Conservation (phyloP, 148 eudicot species). For the Vaccinium darrowii region DNA sequence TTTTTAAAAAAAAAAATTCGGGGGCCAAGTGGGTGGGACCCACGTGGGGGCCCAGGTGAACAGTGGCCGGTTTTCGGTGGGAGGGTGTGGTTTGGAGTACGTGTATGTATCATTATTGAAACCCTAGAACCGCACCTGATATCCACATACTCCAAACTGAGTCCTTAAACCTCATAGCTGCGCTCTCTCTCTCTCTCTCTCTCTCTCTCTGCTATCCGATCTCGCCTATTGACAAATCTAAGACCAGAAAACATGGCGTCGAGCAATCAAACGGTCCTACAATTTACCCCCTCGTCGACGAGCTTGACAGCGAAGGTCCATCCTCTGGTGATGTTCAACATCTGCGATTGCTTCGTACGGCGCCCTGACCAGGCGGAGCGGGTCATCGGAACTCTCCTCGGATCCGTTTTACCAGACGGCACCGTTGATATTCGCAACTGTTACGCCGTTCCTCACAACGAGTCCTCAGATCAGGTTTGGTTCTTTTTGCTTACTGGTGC, state of each 20-base stretch:
- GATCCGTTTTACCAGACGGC: constrained; percentile 78
- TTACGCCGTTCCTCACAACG: constrained; percentile 90
- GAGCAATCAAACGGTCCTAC: constrained; percentile 54
- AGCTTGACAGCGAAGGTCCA: constrained; percentile 67
- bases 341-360: constrained; percentile 82
- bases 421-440: constrained; percentile 86
- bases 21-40: too few species aligned
- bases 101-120: too few species aligned
- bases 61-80: too few species aligned
- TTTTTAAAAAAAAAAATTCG: too few species aligned
- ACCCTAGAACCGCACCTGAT: too few species aligned
- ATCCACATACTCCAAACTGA: not conserved
- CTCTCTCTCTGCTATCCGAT: not conserved
- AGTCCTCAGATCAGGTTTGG: constrained; percentile 92
- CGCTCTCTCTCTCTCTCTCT: too few species aligned
- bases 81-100: too few species aligned
- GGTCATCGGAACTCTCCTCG: constrained; percentile 89
- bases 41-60: too few species aligned
- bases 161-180: constrained; percentile 9
- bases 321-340: constrained; percentile 84
- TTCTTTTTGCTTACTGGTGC: constrained; percentile 22
- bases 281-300: constrained; percentile 45
- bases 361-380: constrained; percentile 94
- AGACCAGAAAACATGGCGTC: constrained; percentile 44
- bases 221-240: not conserved